phyloP scores from a whole-genome alignment of 768 basidiomycete genomes.

The Rhizopogon vulgaris region DNA sequence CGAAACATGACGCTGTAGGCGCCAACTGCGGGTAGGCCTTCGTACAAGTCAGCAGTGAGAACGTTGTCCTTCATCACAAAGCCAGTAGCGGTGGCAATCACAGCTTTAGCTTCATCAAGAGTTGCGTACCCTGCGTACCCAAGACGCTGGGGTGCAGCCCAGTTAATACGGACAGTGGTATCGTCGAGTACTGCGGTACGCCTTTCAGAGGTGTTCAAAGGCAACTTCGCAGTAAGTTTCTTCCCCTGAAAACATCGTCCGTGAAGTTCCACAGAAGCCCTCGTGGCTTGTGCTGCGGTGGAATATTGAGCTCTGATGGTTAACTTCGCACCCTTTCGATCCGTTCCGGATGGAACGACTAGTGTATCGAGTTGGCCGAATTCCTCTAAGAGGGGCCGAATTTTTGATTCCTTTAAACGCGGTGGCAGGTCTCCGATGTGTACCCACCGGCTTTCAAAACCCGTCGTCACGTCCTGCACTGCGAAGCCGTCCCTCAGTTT shows the following conservation, averaged over 20 bases:
- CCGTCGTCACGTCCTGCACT: constrained; percentile 51
- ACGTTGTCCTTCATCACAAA: constrained; percentile 31
- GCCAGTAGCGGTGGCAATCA: constrained; percentile 37
- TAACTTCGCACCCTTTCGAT: constrained; percentile 14
- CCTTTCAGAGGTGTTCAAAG: constrained; percentile 31
- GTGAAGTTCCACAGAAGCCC: constrained; percentile 48
- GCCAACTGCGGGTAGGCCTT: constrained; percentile 53
- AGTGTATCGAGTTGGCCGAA: constrained; percentile 46
- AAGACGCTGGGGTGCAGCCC: constrained; percentile 49
- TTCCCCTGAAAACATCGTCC: constrained; percentile 33
- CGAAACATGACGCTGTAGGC: constrained; percentile 55
- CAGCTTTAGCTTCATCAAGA: constrained; percentile 41
- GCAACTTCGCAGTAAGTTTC: constrained; percentile 39
- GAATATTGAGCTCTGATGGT: constrained; percentile 43
- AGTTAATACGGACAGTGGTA: constrained; percentile 49
- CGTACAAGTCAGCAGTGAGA: constrained; percentile 45
- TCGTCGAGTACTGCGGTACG: constrained; percentile 41
- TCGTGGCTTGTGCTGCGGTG: constrained; percentile 40
- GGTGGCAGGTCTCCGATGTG: constrained; percentile 46
- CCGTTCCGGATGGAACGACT: constrained; percentile 16
- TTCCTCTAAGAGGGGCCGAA: constrained; percentile 33
- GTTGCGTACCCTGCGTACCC: constrained; percentile 62
- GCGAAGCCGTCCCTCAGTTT: constrained; percentile 57
- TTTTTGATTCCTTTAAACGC: constrained; percentile 22
- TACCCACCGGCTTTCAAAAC: constrained; percentile 65